Conservation (phyloP, 139 green algal genomes). For the Micromonas pusilla region DNA sequence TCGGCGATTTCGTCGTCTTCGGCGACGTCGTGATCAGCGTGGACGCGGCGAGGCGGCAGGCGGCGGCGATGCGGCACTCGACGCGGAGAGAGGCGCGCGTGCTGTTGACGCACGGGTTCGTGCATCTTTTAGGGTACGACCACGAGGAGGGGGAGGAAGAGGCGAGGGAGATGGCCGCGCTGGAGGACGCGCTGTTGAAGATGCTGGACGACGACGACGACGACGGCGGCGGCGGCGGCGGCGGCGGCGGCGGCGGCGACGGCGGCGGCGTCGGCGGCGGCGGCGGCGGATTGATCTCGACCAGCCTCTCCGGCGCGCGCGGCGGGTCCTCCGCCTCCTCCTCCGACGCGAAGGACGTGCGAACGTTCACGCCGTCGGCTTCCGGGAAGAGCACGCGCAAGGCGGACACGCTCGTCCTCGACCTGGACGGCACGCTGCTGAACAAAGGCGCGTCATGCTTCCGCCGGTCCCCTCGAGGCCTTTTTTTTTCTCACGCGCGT, state of each 20-base stretch:
- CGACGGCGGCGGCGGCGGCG: not conserved
- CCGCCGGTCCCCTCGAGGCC: too few relatives aligned
- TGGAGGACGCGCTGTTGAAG: constrained; percentile 57
- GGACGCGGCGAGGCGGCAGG: constrained; percentile 78
- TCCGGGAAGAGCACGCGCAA: not conserved
- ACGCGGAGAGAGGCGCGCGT: constrained; percentile 47
- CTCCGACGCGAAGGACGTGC: too few relatives aligned
- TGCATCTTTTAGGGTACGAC: constrained; percentile 83
- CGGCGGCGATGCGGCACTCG: constrained; percentile 52
- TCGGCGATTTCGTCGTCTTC: constrained; percentile 45
- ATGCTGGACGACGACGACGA: constrained; percentile 42
- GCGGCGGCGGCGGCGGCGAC: not conserved
- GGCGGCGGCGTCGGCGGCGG: constrained; percentile 16
- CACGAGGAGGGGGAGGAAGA: constrained; percentile 61
- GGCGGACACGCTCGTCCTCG: constrained; percentile 53
- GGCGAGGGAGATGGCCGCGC: constrained; percentile 57
- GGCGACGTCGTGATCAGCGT: constrained; percentile 87
- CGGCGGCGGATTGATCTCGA: not conserved
- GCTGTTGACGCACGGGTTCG: constrained; percentile 78
- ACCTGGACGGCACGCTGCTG: constrained; percentile 76
- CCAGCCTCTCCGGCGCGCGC: not conserved
- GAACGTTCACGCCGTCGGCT: not conserved
- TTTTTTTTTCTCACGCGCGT: too few relatives aligned
- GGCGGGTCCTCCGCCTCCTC: constrained; percentile 16
- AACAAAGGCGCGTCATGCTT: too few relatives aligned